These are phyloP conservation scores for Syzygium malaccense DNA, from an alignment of 441 rosid species.

Conservation along the genomic window DNA sequence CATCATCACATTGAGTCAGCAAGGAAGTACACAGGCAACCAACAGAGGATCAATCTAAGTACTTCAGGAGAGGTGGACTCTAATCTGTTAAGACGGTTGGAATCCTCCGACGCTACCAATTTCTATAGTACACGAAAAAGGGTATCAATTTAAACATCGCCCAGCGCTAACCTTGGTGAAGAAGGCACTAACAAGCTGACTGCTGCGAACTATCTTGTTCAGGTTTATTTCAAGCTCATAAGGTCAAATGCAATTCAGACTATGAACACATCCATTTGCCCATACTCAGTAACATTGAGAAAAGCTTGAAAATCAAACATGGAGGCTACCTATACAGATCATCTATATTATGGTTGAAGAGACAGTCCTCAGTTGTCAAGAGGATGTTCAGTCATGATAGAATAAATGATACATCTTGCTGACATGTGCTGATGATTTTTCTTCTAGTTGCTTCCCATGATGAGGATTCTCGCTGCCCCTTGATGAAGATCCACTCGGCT, in stretches of 20 bases:
- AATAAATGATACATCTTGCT: neutral
- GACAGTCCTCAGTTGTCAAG: neutral
- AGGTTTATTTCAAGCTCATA: neutral
- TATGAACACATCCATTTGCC: neutral
- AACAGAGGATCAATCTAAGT: neutral
- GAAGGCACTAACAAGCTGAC: neutral
- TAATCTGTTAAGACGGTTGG: neutral
- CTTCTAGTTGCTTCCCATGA: neutral
- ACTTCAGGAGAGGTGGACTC: neutral
- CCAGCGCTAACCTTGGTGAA: neutral
- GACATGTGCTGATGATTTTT: neutral
- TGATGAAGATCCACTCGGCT: neutral
- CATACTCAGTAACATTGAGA: neutral
- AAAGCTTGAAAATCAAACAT: neutral
- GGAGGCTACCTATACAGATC: neutral
- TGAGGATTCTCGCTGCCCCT: neutral
- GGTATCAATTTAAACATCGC: neutral
- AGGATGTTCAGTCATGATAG: neutral
- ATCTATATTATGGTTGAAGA: neutral
- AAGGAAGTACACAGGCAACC: neutral
- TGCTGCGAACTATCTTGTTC: neutral
- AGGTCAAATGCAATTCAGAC: neutral
- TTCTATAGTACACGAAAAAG: neutral
- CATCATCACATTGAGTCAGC: neutral
- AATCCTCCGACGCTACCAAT: neutral